A percentile compares a stretch with the other conserved stretches of the same genome.
These are phyloP conservation scores for Phialemoniopsis sp. DNA, from an alignment of 2,329 filamentous ascomycete genomes.

Conservation along the genomic window DNA sequence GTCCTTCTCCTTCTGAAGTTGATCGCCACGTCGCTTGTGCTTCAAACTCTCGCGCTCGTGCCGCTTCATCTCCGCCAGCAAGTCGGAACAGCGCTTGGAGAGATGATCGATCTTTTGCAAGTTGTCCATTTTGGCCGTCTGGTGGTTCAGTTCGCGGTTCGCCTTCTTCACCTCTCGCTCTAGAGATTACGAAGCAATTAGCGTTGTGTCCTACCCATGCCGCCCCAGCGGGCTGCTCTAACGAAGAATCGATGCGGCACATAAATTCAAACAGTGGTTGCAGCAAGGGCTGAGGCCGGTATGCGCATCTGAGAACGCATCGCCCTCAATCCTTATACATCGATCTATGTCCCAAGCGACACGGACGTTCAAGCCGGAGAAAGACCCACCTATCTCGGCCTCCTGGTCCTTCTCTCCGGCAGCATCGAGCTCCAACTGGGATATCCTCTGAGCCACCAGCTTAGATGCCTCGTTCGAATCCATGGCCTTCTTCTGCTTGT, in stretches of 20 bases:
- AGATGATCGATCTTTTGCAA: slow-evolving; percentile 88
- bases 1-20: slow-evolving; percentile 95
- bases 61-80: slow-evolving; percentile 92
- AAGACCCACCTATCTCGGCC: slow-evolving; percentile 75
- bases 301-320: too few species aligned
- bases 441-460: slow-evolving; percentile 87
- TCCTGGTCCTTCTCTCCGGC: slow-evolving; percentile 94
- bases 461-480: slow-evolving; percentile 90
- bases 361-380: background rate
- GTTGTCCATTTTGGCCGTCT: slow-evolving; percentile 88
- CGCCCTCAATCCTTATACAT: background rate
- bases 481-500: slow-evolving; percentile 77
- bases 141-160: slow-evolving; percentile 82
- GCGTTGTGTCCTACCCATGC: too few species aligned
- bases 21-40: slow-evolving; percentile 92
- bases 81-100: slow-evolving; percentile 85
- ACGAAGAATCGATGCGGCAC: too few species aligned
- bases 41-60: slow-evolving; percentile 91
- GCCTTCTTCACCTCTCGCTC: slow-evolving; percentile 93
- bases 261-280: too few species aligned
- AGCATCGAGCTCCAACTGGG: slow-evolving; percentile 89
- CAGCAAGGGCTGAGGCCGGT: too few species aligned
- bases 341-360: background rate
- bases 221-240: too few species aligned
- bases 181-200: slow-evolving; percentile 23